Evolutionary conservation across 106 monocot species (phyloP).

Genomic region (Ottelia alismoides): DNA sequence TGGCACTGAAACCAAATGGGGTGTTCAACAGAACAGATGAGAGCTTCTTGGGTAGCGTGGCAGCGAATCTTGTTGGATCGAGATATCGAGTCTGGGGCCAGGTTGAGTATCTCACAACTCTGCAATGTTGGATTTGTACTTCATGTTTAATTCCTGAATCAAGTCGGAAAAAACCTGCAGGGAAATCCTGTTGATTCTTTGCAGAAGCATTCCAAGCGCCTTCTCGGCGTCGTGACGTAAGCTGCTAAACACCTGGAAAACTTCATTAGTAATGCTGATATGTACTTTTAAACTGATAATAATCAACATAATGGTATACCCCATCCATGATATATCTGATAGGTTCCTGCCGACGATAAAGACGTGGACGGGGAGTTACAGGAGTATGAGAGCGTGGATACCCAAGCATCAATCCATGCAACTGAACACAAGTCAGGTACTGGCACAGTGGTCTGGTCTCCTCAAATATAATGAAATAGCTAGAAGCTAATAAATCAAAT

Average conservation of each 20-base stretch:
- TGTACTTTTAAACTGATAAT: no score
- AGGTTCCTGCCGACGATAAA: slow-evolving; percentile 78
- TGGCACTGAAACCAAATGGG: slow-evolving; percentile 61
- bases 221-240: slow-evolving; percentile 72
- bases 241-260: no score
- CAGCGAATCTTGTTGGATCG: slow-evolving; percentile 85
- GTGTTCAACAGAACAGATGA: slow-evolving; percentile 61
- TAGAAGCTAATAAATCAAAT: background rate
- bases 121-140: no score
- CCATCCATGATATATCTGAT: slow-evolving; percentile 1
- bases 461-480: background rate
- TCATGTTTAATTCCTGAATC: no score
- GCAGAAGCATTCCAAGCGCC: slow-evolving; percentile 33
- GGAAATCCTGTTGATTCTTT: slow-evolving; percentile 18
- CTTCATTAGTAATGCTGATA: no score
- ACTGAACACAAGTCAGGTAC: slow-evolving; percentile 57
- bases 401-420: slow-evolving; percentile 80
- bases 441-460: background rate
- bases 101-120: no score
- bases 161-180: slow-evolving; percentile 13
- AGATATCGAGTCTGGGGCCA: slow-evolving; percentile 88
- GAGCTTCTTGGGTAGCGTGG: slow-evolving; percentile 61
- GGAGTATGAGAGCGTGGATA: slow-evolving; percentile 79
- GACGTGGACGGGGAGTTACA: slow-evolving; percentile 64
- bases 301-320: no score